Evolutionary conservation across 2,329 filamentous ascomycete species (phyloP).

Genomic region (Drechslerella dactyloides): DNA sequence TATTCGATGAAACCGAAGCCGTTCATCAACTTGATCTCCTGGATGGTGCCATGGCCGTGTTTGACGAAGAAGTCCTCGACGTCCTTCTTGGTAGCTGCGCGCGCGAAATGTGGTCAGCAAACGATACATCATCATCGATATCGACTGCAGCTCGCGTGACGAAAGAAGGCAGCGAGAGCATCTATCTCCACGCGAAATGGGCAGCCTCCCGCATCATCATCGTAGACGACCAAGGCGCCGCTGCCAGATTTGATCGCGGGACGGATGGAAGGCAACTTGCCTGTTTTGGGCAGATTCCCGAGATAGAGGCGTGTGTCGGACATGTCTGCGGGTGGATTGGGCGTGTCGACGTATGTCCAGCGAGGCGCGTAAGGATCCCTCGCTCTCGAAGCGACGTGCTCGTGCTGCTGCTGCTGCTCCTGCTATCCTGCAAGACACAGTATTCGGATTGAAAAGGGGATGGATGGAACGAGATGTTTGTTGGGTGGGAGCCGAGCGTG

Average conservation of each 20-base stretch:
- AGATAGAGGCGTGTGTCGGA: constrained; percentile 94
- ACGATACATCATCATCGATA: constrained; percentile 12
- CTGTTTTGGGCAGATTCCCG: constrained; percentile 85
- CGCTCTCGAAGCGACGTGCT: background rate
- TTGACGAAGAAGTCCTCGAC: constrained; percentile 94
- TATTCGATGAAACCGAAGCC: constrained; percentile 99
- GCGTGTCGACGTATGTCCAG: constrained; percentile 21
- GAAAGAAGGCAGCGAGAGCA: background rate
- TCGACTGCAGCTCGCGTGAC: background rate
- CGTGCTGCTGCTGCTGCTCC: too few species aligned
- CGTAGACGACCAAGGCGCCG: constrained; percentile 23
- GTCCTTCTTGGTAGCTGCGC: constrained; percentile 89
- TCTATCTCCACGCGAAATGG: constrained; percentile 22
- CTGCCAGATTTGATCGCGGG: constrained; percentile 5
- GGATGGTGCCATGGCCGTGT: constrained; percentile 96
- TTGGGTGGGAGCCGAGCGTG: too few species aligned
- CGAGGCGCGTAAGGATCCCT: background rate
- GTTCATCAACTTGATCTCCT: constrained; percentile 99
- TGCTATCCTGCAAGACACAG: too few species aligned
- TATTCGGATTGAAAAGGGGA: too few species aligned
- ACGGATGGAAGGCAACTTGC: constrained; percentile 67
- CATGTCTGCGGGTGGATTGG: constrained; percentile 21
- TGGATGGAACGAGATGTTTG: too few species aligned
- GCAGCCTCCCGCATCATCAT: constrained; percentile 5
- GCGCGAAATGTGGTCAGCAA: constrained; percentile 60